These are phyloP conservation scores for Solanum aculeatissimum DNA, from an alignment of 305 asterid species.

Conservation along the genomic window DNA sequence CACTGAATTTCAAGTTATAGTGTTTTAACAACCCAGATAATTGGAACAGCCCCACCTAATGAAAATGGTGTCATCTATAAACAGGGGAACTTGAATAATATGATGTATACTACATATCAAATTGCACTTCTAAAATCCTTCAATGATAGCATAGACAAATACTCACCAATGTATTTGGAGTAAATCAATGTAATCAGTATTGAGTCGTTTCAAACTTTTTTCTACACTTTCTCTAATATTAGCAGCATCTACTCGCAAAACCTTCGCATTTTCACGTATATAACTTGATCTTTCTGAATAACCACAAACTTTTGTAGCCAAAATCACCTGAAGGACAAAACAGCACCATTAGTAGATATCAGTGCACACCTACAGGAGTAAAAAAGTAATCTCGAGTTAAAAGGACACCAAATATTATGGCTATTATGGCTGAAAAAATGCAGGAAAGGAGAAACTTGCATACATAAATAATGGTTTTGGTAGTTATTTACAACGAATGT, in stretches of 20 bases:
- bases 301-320: constrained; percentile 90
- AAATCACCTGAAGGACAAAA: constrained; percentile 36
- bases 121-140: neutral
- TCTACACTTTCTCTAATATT: constrained; percentile 88
- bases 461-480: neutral
- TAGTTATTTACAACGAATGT: neutral
- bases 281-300: constrained; percentile 49
- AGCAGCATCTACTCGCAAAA: constrained; percentile 78
- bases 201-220: constrained; percentile 82
- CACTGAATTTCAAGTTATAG: neutral
- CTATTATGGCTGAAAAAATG: neutral
- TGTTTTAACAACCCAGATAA: neutral
- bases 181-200: constrained; percentile 85
- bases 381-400: neutral
- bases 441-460: neutral
- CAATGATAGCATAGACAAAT: neutral
- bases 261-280: constrained; percentile 50
- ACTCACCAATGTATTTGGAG: constrained; percentile 94
- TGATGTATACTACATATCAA: neutral
- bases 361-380: neutral
- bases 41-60: neutral
- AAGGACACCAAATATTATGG: neutral
- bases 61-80: neutral
- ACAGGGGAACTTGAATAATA: neutral
- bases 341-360: neutral